phyloP scores from a whole-genome alignment of 2,329 filamentous ascomycete genomes.

The Pyricularia pennisetigena region DNA sequence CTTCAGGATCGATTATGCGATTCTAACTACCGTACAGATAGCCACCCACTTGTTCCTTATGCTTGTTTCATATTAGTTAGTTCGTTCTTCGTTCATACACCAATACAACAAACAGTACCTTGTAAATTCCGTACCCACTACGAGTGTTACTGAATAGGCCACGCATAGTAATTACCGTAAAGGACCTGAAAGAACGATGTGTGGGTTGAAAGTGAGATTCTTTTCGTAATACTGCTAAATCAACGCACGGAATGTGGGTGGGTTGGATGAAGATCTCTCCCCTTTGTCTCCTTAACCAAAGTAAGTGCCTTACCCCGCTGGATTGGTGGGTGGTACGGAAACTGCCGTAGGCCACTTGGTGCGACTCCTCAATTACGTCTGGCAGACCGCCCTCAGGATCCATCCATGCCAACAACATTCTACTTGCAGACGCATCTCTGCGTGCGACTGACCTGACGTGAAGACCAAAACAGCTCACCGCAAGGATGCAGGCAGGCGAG shows the following conservation, averaged over 20 bases:
- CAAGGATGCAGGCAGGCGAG: not conserved
- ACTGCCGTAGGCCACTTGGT: not conserved
- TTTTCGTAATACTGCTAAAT: no score
- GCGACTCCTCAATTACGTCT: not conserved
- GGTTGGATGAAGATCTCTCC: not conserved
- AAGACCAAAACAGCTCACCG: not conserved
- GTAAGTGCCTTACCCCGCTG: not conserved
- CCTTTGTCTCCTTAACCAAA: not conserved
- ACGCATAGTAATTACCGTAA: not conserved
- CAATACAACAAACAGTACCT: not conserved
- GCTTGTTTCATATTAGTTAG: no score
- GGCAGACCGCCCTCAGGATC: not conserved
- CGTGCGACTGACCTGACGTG: not conserved
- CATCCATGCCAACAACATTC: not conserved
- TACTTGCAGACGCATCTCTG: not conserved
- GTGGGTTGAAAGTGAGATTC: no score
- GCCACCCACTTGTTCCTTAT: no score
- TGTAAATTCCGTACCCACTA: not conserved
- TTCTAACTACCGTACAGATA: no score
- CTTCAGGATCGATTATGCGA: no score
- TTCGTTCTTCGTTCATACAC: not conserved
- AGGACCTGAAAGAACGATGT: not conserved
- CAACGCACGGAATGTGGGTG: not conserved
- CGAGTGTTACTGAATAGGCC: not conserved
- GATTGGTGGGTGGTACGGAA: not conserved